Evolutionary conservation across 345 rosid species (phyloP).

Genomic region (Acer negundo): DNA sequence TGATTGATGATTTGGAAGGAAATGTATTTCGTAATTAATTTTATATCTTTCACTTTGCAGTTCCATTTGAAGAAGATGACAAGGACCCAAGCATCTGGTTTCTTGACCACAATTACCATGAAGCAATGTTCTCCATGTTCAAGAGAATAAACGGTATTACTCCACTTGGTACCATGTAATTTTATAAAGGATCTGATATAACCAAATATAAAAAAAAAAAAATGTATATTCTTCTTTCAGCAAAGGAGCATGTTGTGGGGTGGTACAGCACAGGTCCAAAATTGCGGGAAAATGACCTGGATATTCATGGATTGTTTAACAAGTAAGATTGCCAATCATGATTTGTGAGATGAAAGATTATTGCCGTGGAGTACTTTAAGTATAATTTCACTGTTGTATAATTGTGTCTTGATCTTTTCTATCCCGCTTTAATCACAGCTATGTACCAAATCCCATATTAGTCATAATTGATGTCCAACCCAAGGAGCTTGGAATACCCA

Average conservation of each 20-base stretch:
- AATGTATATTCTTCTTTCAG: constrained; percentile 38
- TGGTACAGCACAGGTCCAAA: constrained; percentile 97
- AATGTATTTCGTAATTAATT: neutral
- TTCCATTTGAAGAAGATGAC: constrained; percentile 92
- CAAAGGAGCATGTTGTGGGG: constrained; percentile 95
- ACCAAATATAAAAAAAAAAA: neutral
- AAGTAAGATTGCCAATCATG: constrained; percentile 46
- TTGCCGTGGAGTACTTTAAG: neutral
- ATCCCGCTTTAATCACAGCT: constrained; percentile 40
- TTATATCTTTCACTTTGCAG: constrained; percentile 38
- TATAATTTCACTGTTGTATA: neutral
- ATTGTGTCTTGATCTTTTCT: constrained; percentile 1
- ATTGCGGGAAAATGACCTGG: constrained; percentile 82
- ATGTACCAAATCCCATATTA: constrained; percentile 69
- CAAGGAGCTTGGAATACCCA: constrained; percentile 58
- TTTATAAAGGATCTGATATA: constrained; percentile 5
- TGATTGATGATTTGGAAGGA: neutral
- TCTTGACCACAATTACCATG: constrained; percentile 89
- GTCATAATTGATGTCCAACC: constrained; percentile 72
- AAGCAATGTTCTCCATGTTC: constrained; percentile 90
- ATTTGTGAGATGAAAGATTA: neutral
- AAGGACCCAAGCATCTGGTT: constrained; percentile 87
- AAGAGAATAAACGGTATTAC: constrained; percentile 84
- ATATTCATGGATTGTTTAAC: constrained; percentile 65
- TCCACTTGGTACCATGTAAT: neutral